Base-by-base conservation (phyloP, 1,284 basidiomycete genomes). In the Ustilago trichophora region DNA sequence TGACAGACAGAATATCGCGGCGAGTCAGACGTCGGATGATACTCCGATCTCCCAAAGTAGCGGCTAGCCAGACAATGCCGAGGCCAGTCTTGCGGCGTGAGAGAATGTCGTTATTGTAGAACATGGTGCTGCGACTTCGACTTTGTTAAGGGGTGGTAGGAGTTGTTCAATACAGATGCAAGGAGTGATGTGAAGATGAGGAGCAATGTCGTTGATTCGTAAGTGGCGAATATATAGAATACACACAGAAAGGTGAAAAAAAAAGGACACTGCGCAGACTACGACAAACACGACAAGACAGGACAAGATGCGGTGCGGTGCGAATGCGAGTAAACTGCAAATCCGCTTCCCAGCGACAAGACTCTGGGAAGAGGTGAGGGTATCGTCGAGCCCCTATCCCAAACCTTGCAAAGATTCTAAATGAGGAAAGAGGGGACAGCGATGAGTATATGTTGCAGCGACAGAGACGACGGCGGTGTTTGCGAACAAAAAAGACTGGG, bases 51-150 rank as follows among this genome's bases (percentile, higher is more conserved):
- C 76, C 74, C 2, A 78, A 41, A 3, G 76, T 78, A 0, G 74
- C 75, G 0, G 75, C 76, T 0, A 78, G 64, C 75, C 75, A 78
- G n/a, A 76, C 64, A n/a, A 77, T 51, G 25, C 70, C 72, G 1
- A 78, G 60, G 2, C 76, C 73, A 3, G 46, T 59, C 19, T 62
- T 57, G 27, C 67, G 58, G 9, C 60, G 59, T 2, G 55, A 49
- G 21, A 77, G 70, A 29, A 76, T 67, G 47, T 76, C 74, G 35
- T 35, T 36, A 42, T 47, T 73, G 63, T 73, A 76, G 38, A 76
- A 76, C 75, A 76, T 76, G 19, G 1, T 18, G 6, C 12, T 15
- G 33, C 21, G 9, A n/a, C 8, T 15, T 18, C 10, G n/a, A n/a
- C n/a, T n/a, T n/a, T n/a, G n/a, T n/a, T n/a, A n/a, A n/a, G n/a